phyloP scores from a whole-genome alignment of 331 rosid genomes.

The Quercus phellos region DNA sequence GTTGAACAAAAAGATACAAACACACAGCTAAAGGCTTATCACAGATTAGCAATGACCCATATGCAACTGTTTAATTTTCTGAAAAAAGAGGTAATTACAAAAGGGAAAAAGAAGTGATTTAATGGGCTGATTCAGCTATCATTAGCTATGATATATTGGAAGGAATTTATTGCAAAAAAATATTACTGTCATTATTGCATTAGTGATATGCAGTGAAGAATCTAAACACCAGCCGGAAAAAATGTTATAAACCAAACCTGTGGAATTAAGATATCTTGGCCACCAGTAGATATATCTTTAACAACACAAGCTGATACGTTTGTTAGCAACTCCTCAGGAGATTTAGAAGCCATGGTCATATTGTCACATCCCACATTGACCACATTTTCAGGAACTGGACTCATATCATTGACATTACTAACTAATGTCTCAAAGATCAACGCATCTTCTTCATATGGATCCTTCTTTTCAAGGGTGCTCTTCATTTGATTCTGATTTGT shows the following conservation, averaged over 20 bases:
- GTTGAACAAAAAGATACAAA: neutral
- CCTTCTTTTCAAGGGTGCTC: slow-evolving; percentile 16
- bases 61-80: neutral
- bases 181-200: neutral
- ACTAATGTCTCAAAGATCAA: slow-evolving; percentile 24
- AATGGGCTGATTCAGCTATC: neutral
- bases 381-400: slow-evolving; percentile 27
- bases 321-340: slow-evolving; percentile 30
- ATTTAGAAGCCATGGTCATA: slow-evolving; percentile 27
- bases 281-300: slow-evolving; percentile 22
- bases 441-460: slow-evolving; percentile 29
- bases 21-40: neutral
- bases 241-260: slow-evolving; percentile 52
- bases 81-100: neutral
- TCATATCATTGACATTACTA: slow-evolving; percentile 25
- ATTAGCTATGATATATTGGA: neutral
- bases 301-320: slow-evolving; percentile 30
- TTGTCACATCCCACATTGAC: slow-evolving; percentile 23
- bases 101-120: neutral
- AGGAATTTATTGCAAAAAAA: neutral
- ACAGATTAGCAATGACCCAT: neutral
- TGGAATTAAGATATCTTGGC: slow-evolving; percentile 29
- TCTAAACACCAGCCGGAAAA: neutral
- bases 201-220: slow-evolving; percentile 1
- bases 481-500: slow-evolving; percentile 27